A percentile compares a stretch with the other conserved stretches of the same genome.
These are phyloP conservation scores for Diaporthe aspalathi DNA, from an alignment of 2,329 filamentous ascomycete species.

Conservation along the genomic window DNA sequence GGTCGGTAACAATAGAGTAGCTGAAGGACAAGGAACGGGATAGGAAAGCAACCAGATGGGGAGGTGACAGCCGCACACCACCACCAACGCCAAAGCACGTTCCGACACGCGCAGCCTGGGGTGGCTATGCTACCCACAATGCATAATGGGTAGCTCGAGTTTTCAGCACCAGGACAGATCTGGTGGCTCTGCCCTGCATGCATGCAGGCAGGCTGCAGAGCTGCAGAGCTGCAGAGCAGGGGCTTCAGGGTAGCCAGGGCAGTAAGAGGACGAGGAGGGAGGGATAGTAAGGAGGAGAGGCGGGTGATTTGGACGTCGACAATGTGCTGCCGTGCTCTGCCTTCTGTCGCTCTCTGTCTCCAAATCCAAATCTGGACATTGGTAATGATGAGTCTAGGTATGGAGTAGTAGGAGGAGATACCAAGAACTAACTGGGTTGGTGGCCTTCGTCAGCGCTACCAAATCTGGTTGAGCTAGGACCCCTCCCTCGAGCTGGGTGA, in stretches of 20 bases:
- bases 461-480: slow-evolving; percentile 21
- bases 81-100: neutral
- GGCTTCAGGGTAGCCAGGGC: no score
- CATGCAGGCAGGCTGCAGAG: no score
- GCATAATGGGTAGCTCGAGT: neutral
- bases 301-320: neutral
- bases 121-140: slow-evolving; percentile 27
- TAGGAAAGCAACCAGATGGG: slow-evolving; percentile 2
- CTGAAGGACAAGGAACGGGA: neutral
- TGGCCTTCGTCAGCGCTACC: slow-evolving; percentile 11
- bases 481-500: slow-evolving; percentile 28
- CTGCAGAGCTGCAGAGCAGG: slow-evolving; percentile 1
- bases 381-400: no score
- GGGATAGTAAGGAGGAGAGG: neutral
- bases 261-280: no score
- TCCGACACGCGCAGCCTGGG: slow-evolving; percentile 25
- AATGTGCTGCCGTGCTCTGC: neutral
- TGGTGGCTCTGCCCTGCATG: neutral
- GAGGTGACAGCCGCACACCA: slow-evolving; percentile 31
- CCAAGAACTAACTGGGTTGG: neutral
- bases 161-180: neutral
- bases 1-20: neutral
- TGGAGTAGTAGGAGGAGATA: no score
- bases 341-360: neutral
- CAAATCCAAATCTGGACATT: neutral